Evolutionary conservation across 345 rosid genomes (phyloP), one percentile per base, ranked within the genome.

Genomic region (Gossypium rotundifolium): DNA sequence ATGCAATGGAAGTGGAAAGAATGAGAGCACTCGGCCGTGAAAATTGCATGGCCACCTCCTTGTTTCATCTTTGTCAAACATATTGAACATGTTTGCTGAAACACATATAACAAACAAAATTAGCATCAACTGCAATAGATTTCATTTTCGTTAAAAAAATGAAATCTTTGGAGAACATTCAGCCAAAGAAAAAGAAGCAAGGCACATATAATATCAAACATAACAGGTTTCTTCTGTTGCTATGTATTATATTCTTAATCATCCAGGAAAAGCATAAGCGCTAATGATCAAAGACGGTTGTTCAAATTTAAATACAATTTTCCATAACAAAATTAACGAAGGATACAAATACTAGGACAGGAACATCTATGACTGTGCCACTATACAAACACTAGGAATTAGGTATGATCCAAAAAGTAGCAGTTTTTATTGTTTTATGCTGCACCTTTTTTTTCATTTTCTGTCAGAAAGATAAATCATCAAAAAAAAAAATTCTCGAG

Each of bases 1-100:
- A 95, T 93, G 82, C 99, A 95, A 65, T 91, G 90, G 82, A 95
- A 93, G 78, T 95, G 99, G 83, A 95, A 95, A 70, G 98, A 90
- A 75, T 93, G 99, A 0, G 98, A 90, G 74, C 98, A 94, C 75
- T 94, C 98, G 16, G 98, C 97, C 1, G 96, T 94, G 82, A 94
- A 94, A 74, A 95, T 83, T 13, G 98, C 99, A 17, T 88, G 99
- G n/a, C 97, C 98, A 11, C 77, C 93, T 72, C 96, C 89, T 84
- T 91, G 91, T 79, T 91, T 95, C 87, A 95, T 90, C 85, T 91
- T 93, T 42, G 83, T 88, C 83, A 95, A 86, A 82, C 99, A 95
- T 80, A 93, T 91, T 3, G 98, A 87, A 81, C 99, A 95, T 68
- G 91, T 88, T 73, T 86, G 93, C 90, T 87, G 88, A 62, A 81